Base-by-base conservation (phyloP, 768 basidiomycete genomes). In the Rhodotorula kratochvilovae region DNA sequence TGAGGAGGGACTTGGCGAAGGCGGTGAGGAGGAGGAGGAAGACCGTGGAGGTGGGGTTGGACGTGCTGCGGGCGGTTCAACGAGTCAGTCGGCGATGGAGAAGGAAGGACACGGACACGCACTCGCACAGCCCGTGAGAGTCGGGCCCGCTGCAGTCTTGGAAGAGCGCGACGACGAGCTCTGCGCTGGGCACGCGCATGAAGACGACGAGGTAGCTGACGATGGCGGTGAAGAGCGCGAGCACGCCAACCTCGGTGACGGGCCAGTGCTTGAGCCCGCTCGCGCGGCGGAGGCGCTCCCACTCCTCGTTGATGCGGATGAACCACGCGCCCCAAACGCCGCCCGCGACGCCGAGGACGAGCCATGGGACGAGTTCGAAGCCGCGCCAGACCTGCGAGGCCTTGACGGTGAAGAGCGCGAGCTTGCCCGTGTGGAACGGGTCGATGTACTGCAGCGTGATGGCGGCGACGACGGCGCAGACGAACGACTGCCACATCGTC, bases 271-370 rank as follows among this genome's bases (percentile, higher is more conserved):
- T 87, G 25, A 97, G 78, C 87, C 91, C 93, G 1, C 88, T 91
- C 51, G 85, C 86, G 68, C 87, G 86, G 50, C 94, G 88, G 57
- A 97, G 84, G 77, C 90, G 80, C 73, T 87, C 87, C 92, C 94
- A 97, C 27, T 86, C 86, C 76, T 89, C 87, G 81, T 98, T 97
- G 54, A 95, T 81, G 73, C 92, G 92, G 11, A 92, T 92, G 82
- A 95, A 94, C 79, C 87, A 90, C 5, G 92, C 93, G 2, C 95
- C 95, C 77, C 93, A 97, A 25, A 97, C 79, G 21, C 95, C 95
- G 21, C 95, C 94, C 68, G 93, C 85, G 29, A 91, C 82, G 1
- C 94, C 94, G 27, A 99, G 84, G 56, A 95, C 78, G 17, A 95
- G 79, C 80, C 97, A 99, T 36, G 89, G 88, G 6, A 89, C 71